Percentiles rank a stretch among this genome's conserved stretches.
These are phyloP conservation scores for Nicotiana otophora DNA, from an alignment of 257 asterid genomes.

Conservation along the genomic window DNA sequence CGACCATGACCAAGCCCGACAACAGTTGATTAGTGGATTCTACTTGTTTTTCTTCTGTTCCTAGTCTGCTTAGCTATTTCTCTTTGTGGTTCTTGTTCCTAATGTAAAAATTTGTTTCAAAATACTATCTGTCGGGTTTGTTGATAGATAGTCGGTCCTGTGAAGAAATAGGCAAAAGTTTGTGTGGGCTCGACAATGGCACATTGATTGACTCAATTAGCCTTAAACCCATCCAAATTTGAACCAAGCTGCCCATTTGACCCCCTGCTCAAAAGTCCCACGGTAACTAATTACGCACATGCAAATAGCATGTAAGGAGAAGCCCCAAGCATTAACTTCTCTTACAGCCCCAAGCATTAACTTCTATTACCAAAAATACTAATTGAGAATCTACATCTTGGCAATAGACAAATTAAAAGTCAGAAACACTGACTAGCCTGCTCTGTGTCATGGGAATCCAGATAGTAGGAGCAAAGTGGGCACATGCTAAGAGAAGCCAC, in stretches of 20 bases:
- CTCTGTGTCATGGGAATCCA: neutral
- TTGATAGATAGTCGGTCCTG: neutral
- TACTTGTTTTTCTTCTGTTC: neutral
- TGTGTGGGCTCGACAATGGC: neutral
- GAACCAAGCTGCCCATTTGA: neutral
- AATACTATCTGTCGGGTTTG: neutral
- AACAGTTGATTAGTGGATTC: neutral
- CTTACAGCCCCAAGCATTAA: neutral
- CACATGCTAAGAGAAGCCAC: neutral
- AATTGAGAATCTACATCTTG: neutral
- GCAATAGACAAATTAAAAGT: neutral
- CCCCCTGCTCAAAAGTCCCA: neutral
- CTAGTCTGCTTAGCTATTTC: neutral
- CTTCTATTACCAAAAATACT: neutral
- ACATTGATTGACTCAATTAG: neutral
- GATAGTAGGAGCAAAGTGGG: neutral
- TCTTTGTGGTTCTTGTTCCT: neutral
- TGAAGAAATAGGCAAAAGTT: neutral
- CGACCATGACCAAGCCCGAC: neutral
- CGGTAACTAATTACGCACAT: neutral
- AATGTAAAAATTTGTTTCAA: neutral
- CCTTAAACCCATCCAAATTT: neutral
- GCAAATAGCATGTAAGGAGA: neutral
- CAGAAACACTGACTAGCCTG: neutral
- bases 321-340: neutral